These are phyloP conservation scores for Neurospora sp. DNA, from an alignment of 495 filamentous ascomycete genomes.

Conservation along the genomic window DNA sequence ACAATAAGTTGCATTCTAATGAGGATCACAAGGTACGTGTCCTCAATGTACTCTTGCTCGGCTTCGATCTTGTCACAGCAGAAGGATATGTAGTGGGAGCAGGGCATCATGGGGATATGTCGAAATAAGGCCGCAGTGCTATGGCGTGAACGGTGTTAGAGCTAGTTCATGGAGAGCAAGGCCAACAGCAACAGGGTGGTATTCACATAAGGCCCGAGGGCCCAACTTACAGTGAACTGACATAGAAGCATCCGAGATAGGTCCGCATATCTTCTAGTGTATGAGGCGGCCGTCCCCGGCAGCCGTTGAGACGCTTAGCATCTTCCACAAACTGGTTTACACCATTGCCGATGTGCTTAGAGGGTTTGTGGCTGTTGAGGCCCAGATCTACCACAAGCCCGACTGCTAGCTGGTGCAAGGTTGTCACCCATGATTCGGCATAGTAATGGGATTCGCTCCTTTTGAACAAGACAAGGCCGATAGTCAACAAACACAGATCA, in stretches of 20 bases:
- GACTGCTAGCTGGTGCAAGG: conserved; percentile 11
- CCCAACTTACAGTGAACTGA: conserved; percentile 10
- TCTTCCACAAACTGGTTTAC: conserved; percentile 5
- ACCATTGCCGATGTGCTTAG: not conserved
- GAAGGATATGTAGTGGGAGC: conserved; percentile 7
- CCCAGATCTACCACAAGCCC: conserved; percentile 12
- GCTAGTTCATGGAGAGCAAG: not conserved
- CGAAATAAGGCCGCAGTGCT: conserved; percentile 12
- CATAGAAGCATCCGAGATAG: conserved; percentile 12
- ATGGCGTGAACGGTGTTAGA: not conserved
- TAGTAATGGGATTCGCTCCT: conserved; percentile 16
- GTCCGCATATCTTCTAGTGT: conserved; percentile 15
- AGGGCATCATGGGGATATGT: conserved; percentile 6
- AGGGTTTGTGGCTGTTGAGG: conserved; percentile 6
- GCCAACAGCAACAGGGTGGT: not conserved
- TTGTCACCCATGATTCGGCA: conserved; percentile 9
- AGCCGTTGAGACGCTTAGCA: conserved; percentile 1
- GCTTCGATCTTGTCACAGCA: conserved; percentile 13
- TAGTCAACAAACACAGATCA: not conserved
- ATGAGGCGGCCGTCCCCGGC: not conserved
- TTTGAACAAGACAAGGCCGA: not conserved
- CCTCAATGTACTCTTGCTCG: conserved; percentile 6
- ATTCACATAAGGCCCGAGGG: not conserved
- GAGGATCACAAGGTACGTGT: conserved; percentile 9
- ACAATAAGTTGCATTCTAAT: conserved; percentile 12